Base-by-base conservation (phyloP, 176 grass and related monocot species). In the Avena eriantha region DNA sequence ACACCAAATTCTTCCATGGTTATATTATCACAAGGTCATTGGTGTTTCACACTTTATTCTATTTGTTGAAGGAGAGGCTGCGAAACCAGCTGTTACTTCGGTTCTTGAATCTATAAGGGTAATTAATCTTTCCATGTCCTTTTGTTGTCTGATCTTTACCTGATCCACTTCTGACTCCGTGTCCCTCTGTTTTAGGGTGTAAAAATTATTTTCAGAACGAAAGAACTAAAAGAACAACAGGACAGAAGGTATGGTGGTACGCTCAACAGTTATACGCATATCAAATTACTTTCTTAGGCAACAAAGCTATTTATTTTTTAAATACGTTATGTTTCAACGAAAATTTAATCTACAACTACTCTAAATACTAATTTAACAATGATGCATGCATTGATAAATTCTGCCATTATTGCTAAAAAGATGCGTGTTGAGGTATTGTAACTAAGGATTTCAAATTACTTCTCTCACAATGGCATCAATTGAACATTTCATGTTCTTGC, bases 1-100 rank as follows among this genome's bases (percentile, higher is more conserved):
- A 36, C 90, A 96, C 82, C 97, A 98, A 92, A 98, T 98, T 89
- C 93, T 98, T 83, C 97, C 97, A 67, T 98, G 97, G 97, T 88
- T 98, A 76, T 98, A 91, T 78, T 98, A 98, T 79, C 97, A 98
- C 81, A 98, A 98, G 73, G 97, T 96, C 76, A 94, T 98, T 58
- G 97, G 97, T 58, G 97, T 98, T 84, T 94, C 97, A 59, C 88
- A 90, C 71, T 96, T 96, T 81, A 83, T 98, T 76, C 90, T 98
- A 21, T 98, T 98, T 83, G 97, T 98, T 23, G 97, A 98, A 95
- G 97, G 97, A 59, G 92, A 96, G 76, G 92, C 97, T 83, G 90
- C 97, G 75, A 98, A 98, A 76, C 97, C 97, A 57, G 67, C 79
- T 82, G 97, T 96, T 51, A 91, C 94, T 19, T 78, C 92, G 47